Percentiles rank a stretch among this genome's conserved stretches.
Evolutionary conservation across 2,329 filamentous ascomycete species (phyloP).

Genomic region (Claviceps pazoutovae): DNA sequence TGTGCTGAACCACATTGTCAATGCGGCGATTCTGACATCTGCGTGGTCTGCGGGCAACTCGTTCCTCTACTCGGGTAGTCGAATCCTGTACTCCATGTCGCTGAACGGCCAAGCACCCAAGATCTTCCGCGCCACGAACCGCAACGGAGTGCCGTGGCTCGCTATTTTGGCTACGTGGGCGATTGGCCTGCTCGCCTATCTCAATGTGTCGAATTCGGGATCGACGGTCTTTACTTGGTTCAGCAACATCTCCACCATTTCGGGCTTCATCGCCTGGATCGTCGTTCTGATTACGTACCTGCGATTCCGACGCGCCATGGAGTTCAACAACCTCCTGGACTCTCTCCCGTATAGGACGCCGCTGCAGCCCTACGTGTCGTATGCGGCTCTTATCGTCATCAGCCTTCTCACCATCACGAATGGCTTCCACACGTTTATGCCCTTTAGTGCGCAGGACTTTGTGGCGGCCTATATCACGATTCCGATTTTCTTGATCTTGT

Average conservation of each 20-base stretch:
- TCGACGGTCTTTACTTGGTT: slow-evolving; percentile 58
- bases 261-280: slow-evolving; percentile 46
- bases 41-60: slow-evolving; percentile 49
- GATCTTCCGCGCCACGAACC: slow-evolving; percentile 45
- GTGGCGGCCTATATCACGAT: slow-evolving; percentile 50
- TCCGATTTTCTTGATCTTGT: slow-evolving; percentile 45
- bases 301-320: slow-evolving; percentile 44
- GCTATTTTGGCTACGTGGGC: slow-evolving; percentile 39
- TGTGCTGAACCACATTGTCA: slow-evolving; percentile 51
- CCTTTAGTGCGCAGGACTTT: slow-evolving; percentile 51
- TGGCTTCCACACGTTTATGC: slow-evolving; percentile 63
- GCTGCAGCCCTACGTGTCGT: slow-evolving; percentile 51
- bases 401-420: slow-evolving; percentile 55
- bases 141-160: slow-evolving; percentile 45
- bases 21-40: slow-evolving; percentile 52
- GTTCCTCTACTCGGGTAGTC: slow-evolving; percentile 52
- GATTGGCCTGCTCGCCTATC: slow-evolving; percentile 53
- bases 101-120: slow-evolving; percentile 51
- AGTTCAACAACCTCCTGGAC: slow-evolving; percentile 34
- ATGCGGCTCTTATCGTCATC: slow-evolving; percentile 42
- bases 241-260: slow-evolving; percentile 53
- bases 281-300: slow-evolving; percentile 44
- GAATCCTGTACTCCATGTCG: slow-evolving; percentile 56
- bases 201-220: slow-evolving; percentile 51
- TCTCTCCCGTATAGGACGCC: slow-evolving; percentile 37